phyloP scores from a whole-genome alignment of 768 basidiomycete genomes.

The Auriculariales sp. region DNA sequence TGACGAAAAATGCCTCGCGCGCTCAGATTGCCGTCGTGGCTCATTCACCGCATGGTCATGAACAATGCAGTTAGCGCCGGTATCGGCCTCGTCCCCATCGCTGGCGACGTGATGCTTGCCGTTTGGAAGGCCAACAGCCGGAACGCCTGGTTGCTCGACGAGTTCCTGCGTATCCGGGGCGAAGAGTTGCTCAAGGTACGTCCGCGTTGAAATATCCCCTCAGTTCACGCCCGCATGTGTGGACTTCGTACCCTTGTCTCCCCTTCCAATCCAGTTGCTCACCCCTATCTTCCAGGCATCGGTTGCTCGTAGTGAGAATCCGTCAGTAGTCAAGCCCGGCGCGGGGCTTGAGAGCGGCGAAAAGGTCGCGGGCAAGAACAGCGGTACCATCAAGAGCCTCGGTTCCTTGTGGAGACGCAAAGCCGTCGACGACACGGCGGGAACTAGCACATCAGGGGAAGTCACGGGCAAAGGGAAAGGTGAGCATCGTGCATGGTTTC shows the following conservation, averaged over 20 bases:
- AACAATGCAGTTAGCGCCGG: constrained; percentile 59
- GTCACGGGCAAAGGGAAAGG: too few relatives aligned
- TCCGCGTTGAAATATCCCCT: neutral
- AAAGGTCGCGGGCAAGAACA: constrained; percentile 13
- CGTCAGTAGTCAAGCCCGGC: constrained; percentile 40
- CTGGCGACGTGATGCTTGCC: constrained; percentile 66
- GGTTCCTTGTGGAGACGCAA: neutral
- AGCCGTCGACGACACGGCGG: neutral
- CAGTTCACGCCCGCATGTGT: constrained; percentile 9
- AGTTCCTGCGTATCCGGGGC: constrained; percentile 66
- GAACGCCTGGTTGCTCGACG: constrained; percentile 77
- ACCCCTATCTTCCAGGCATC: constrained; percentile 4
- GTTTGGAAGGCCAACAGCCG: constrained; percentile 78
- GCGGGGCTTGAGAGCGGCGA: constrained; percentile 30
- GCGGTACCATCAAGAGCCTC: neutral
- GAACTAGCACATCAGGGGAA: too few relatives aligned
- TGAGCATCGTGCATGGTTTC: too few relatives aligned
- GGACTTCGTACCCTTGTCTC: constrained; percentile 2
- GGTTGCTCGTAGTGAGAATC: constrained; percentile 11
- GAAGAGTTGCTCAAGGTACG: constrained; percentile 45
- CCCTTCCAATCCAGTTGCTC: neutral
- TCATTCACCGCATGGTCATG: constrained; percentile 55
- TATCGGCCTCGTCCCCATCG: constrained; percentile 53
- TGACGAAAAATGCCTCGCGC: too few relatives aligned
- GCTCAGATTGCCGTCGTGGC: constrained; percentile 38